A percentile compares a stretch with the other conserved stretches of the same genome.
These are phyloP conservation scores for Dujonia santamariae DNA, from an alignment of 1,139 yeast species.

Conservation along the genomic window DNA sequence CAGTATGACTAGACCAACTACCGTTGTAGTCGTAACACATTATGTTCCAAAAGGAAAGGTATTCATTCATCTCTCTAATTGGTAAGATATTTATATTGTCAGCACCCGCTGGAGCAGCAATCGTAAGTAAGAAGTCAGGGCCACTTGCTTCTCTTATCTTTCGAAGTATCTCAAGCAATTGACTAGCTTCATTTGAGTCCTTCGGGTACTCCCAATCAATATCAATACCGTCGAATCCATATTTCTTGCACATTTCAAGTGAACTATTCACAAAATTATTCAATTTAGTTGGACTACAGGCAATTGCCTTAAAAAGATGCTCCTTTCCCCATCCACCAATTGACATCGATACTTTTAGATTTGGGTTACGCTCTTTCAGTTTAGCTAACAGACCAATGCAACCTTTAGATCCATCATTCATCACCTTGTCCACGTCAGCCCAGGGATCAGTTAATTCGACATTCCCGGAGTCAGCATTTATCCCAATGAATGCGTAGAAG, in stretches of 20 bases:
- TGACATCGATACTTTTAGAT: conserved; percentile 63
- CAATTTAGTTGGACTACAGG: conserved; percentile 32
- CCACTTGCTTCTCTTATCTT: conserved; percentile 9
- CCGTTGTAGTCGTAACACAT: conserved; percentile 93
- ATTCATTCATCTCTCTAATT: conserved; percentile 51
- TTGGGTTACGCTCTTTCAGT: conserved; percentile 46
- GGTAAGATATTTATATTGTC: conserved; percentile 42
- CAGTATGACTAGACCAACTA: conserved; percentile 59
- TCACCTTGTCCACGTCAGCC: conserved; percentile 58
- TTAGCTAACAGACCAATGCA: conserved; percentile 54
- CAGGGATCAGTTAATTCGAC: conserved; percentile 59
- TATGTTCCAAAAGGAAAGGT: conserved; percentile 71
- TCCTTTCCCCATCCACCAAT: conserved; percentile 88
- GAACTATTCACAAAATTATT: conserved; percentile 50
- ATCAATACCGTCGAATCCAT: conserved; percentile 87
- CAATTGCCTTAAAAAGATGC: conserved; percentile 47
- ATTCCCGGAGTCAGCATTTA: conserved; percentile 53
- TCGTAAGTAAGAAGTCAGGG: conserved; percentile 51
- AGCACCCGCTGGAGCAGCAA: conserved; percentile 74
- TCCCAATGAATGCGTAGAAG: conserved; percentile 71
- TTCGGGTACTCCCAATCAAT: conserved; percentile 93
- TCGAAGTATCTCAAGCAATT: conserved; percentile 43
- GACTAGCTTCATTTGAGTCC: conserved; percentile 40
- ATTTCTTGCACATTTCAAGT: conserved; percentile 42
- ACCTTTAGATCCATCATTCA: conserved; percentile 35